phyloP scores from a whole-genome alignment of 2,329 filamentous ascomycete species.

The Hymenoscyphus occultus region DNA sequence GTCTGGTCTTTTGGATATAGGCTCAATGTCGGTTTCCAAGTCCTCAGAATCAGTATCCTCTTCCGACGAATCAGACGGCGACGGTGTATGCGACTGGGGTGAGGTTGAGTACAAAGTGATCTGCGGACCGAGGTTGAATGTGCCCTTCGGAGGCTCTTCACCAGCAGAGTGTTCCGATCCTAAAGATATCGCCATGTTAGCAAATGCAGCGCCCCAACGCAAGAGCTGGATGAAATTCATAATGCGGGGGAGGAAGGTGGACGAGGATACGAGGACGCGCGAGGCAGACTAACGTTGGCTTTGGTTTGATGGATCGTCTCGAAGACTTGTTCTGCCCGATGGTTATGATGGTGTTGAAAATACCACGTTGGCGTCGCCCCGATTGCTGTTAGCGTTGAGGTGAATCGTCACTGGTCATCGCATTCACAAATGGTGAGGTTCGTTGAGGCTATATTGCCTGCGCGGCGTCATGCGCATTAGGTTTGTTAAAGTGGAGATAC shows the following conservation, averaged over 20 bases:
- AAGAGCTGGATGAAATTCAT: not conserved
- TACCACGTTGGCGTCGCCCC: not conserved
- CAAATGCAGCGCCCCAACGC: not conserved
- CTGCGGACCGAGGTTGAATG: not conserved
- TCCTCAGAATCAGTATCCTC: not conserved
- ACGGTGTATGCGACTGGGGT: not conserved
- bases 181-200: constrained; percentile 4
- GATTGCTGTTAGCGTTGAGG: not conserved
- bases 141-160: not conserved
- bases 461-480: not conserved
- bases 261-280: not conserved
- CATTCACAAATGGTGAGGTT: not conserved
- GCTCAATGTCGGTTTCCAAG: not conserved
- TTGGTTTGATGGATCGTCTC: not conserved
- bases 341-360: not conserved
- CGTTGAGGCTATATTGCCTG: not conserved
- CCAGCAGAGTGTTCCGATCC: not conserved
- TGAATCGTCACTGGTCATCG: not conserved
- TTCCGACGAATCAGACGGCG: not conserved
- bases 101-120: not conserved
- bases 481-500: not conserved
- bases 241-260: not conserved
- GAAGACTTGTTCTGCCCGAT: not conserved
- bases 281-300: constrained; percentile 1
- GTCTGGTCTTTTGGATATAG: not conserved